Conservation (phyloP, 2,329 filamentous ascomycete genomes). For the Fusarium sp. region DNA sequence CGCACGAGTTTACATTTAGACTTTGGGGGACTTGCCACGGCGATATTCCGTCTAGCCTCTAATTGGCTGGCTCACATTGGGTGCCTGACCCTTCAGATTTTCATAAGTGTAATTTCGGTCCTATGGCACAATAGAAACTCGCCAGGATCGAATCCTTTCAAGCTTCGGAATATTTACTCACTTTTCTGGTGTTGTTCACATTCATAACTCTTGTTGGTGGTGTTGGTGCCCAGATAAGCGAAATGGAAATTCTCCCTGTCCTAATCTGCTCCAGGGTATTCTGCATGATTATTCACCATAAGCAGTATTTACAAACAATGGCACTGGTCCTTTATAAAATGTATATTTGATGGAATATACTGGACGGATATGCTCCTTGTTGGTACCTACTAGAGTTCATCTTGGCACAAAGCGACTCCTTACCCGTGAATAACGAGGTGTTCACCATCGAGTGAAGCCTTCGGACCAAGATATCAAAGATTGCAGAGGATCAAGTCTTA, state of each 20-base stretch:
- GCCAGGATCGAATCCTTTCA: no score
- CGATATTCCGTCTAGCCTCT: not conserved
- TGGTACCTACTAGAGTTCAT: no score
- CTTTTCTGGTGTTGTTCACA: rapidly evolving
- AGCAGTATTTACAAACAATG: rapidly evolving
- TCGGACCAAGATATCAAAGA: no score
- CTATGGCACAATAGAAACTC: not conserved
- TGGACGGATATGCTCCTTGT: no score
- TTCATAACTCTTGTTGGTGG: no score
- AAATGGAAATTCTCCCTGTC: not conserved
- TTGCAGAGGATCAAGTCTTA: no score
- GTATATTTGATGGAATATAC: no score
- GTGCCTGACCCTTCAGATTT: not conserved
- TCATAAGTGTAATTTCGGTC: rapidly evolving
- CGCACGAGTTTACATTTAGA: not conserved
- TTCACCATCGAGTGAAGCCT: no score
- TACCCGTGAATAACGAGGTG: no score
- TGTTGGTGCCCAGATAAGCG: not conserved
- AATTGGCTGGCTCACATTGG: not conserved
- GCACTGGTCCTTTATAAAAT: rapidly evolving
- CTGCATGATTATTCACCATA: not conserved
- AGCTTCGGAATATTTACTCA: rapidly evolving
- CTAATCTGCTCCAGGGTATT: no score
- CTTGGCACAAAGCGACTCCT: no score
- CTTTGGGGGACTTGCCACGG: not conserved